Evolutionary conservation across 139 green algal genomes (phyloP).

Genomic region (Dunaliella sp.): DNA sequence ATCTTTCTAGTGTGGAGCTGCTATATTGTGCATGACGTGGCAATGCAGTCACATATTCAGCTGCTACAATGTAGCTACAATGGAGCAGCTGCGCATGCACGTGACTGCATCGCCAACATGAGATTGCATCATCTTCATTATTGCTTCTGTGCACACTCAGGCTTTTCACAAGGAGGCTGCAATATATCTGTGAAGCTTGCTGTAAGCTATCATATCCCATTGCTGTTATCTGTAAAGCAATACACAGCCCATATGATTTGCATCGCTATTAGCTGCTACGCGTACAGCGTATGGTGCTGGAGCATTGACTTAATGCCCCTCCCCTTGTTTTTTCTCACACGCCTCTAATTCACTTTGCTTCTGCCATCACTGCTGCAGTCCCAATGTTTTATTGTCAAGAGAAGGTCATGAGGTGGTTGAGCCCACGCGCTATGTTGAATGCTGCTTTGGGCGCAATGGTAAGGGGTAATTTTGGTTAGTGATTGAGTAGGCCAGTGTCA

Average conservation of each 20-base stretch:
- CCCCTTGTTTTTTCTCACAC: neutral
- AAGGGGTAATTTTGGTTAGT: neutral
- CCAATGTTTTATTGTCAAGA: conserved; percentile 2
- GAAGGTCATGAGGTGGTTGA: neutral
- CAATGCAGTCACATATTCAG: too few relatives aligned
- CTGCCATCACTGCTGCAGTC: too few relatives aligned
- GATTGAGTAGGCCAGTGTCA: neutral
- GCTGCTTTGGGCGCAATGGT: neutral
- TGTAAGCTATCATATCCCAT: neutral
- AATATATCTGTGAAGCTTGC: neutral
- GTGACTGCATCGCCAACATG: too few relatives aligned
- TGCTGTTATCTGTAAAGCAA: neutral
- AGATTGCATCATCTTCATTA: too few relatives aligned
- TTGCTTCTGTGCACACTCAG: too few relatives aligned
- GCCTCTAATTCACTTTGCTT: too few relatives aligned
- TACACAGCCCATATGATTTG: neutral
- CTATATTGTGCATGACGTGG: too few relatives aligned
- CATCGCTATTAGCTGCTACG: neutral
- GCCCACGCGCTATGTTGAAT: neutral
- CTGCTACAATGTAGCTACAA: too few relatives aligned
- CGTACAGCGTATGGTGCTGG: too few relatives aligned
- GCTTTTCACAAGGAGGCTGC: too few relatives aligned
- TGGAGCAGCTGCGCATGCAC: too few relatives aligned
- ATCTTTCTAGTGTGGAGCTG: too few relatives aligned
- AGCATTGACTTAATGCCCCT: neutral